Base-by-base conservation (phyloP, 306 rosid species). In the Delonix regia region DNA sequence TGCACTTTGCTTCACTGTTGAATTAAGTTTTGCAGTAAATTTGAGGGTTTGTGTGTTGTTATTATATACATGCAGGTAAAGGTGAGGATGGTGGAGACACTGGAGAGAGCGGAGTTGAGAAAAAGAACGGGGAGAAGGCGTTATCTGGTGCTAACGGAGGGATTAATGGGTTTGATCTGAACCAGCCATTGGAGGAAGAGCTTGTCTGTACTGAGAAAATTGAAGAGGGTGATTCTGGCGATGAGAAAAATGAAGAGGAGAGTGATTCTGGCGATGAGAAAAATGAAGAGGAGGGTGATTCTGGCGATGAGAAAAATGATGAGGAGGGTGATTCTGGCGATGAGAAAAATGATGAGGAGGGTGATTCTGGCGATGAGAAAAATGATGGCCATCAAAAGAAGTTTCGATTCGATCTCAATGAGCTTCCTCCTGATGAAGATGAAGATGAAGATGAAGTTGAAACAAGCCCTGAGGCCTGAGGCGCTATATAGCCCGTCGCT, bases 351-450 rank as follows among this genome's bases (percentile, higher is more conserved):
- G 10, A 49, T 5, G 56, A 5, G 22, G 19, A 49, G 22, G 56
- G 0, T n/a, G 7, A 22, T 49, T 44, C 16, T 3, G 57, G 4
- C 19, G 60, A 53, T 9, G 60, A 19, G 9, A 9, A 13, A 53
- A 21, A 3, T 9, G 60, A 9, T 53, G 60, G 60, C 13, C 27
- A 27, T 53, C 28, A 27, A 19, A 39, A 4, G 33, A 65, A 65
- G 33, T 9, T 65, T 65, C 33, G 18, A 6, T 65, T 65, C 39
- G 71, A 65, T n/a, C 71, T 65, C 49, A 65, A 39, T 22, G 30
- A 39, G 71, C 14, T 65, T 10, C 71, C 71, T 52, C 21, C 59
- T 65, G 9, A 3, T 1, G 33, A 10, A 0, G 71, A 65, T 19
- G 51, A 39, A 18, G 33, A 19, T 38, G 51, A 39, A n/a, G n/a